These are phyloP conservation scores for Penicillium palitans DNA, from an alignment of 2,329 filamentous ascomycete genomes.

Conservation along the genomic window DNA sequence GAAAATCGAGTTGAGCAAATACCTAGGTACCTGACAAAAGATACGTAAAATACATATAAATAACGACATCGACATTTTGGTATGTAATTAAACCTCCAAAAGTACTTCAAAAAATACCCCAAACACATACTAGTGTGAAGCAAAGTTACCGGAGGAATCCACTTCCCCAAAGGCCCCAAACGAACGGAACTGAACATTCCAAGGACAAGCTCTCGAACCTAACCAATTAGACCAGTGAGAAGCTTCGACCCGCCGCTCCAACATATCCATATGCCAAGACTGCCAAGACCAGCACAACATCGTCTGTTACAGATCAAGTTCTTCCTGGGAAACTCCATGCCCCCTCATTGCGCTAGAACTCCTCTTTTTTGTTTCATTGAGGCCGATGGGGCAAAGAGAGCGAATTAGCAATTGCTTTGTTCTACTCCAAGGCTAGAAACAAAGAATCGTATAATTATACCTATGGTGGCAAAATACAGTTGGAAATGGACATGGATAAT, in stretches of 20 bases:
- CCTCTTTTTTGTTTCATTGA: background rate
- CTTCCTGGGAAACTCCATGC: background rate
- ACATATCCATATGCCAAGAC: conserved; percentile 8
- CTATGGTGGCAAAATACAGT: background rate
- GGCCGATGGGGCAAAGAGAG: background rate
- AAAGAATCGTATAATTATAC: background rate
- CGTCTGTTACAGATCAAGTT: background rate
- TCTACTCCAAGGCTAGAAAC: background rate
- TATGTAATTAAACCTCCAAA: background rate
- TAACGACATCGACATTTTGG: rapidly evolving
- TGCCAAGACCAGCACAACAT: conserved; percentile 7
- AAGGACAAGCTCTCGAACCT: conserved; percentile 11
- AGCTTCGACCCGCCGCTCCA: background rate
- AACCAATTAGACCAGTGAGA: conserved; percentile 8
- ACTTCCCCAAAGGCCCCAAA: background rate
- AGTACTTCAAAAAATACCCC: background rate
- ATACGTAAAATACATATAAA: background rate
- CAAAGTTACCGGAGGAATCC: conserved; percentile 4
- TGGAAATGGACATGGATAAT: background rate
- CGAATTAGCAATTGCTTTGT: background rate
- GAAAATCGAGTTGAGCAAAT: background rate
- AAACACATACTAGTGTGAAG: background rate
- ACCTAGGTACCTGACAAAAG: background rate
- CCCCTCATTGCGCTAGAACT: background rate
- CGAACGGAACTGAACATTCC: background rate